A percentile compares a stretch with the other conserved stretches of the same genome.
Conservation (phyloP, 176 grass and related monocot species). For the Oryza meridionalis region DNA sequence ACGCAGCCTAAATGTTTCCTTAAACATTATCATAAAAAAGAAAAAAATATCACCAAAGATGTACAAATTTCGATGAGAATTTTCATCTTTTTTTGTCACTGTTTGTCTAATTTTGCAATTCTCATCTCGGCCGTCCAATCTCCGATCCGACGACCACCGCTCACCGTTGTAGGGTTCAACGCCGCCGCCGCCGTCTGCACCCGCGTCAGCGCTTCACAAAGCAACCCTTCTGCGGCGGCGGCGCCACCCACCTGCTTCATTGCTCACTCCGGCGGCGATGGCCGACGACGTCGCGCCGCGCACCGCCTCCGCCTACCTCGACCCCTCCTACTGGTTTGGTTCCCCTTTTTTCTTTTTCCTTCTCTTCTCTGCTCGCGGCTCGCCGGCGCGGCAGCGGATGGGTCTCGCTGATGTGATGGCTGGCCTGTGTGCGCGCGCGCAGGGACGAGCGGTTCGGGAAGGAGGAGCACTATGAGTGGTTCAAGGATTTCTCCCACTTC, state of each 20-base stretch:
- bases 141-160: neutral
- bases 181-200: neutral
- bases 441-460: conserved; percentile 86
- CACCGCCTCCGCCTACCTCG: conserved; percentile 54
- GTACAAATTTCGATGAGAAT: too few relatives aligned
- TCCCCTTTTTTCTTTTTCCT: too few relatives aligned
- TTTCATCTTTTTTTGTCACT: neutral
- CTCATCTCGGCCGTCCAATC: neutral
- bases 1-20: too few relatives aligned
- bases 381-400: neutral
- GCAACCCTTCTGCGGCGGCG: neutral
- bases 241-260: neutral
- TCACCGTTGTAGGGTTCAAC: neutral
- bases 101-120: neutral
- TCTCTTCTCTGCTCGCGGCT: neutral
- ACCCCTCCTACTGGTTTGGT: conserved; percentile 74
- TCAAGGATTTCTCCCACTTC: conserved; percentile 95
- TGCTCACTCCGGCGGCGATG: neutral
- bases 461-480: conserved; percentile 97
- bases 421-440: neutral
- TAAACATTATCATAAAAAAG: too few relatives aligned
- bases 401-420: neutral
- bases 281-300: conserved; percentile 49
- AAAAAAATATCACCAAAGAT: too few relatives aligned
- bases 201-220: neutral